Evolutionary conservation across 1,139 yeast genomes (phyloP).

Genomic region (Candida freyschussii): DNA sequence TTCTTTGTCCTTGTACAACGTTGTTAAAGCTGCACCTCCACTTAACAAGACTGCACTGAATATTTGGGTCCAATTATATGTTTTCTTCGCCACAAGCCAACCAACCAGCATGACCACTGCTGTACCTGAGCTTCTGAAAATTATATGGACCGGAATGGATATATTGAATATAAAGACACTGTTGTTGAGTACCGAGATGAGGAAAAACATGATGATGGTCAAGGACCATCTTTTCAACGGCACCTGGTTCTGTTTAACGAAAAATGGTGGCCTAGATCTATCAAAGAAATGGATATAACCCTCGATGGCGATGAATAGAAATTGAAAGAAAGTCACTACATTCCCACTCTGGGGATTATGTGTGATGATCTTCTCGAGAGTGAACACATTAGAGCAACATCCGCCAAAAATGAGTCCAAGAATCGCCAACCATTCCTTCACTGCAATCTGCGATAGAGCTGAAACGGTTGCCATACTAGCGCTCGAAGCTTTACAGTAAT

Average conservation of each 20-base stretch:
- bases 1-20: conserved; percentile 28
- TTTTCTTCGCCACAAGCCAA: conserved; percentile 38
- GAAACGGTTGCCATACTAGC: conserved; percentile 1
- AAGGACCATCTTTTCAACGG: conserved; percentile 47
- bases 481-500: not conserved
- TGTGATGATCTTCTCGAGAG: conserved; percentile 50
- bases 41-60: conserved; percentile 49
- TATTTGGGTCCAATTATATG: conserved; percentile 43
- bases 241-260: conserved; percentile 34
- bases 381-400: conserved; percentile 65
- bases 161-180: conserved; percentile 53
- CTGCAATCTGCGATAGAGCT: conserved; percentile 21
- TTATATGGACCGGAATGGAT: conserved; percentile 64
- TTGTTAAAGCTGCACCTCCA: conserved; percentile 51
- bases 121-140: conserved; percentile 62
- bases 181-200: conserved; percentile 53
- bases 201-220: conserved; percentile 48
- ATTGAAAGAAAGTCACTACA: conserved; percentile 58
- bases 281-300: conserved; percentile 38
- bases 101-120: conserved; percentile 61
- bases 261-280: conserved; percentile 22
- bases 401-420: conserved; percentile 57
- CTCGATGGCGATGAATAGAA: conserved; percentile 46
- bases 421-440: conserved; percentile 24
- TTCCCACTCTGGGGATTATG: conserved; percentile 40